These are phyloP conservation scores for Fusarium sp. DNA, from an alignment of 2,329 filamentous ascomycete species.

Conservation along the genomic window DNA sequence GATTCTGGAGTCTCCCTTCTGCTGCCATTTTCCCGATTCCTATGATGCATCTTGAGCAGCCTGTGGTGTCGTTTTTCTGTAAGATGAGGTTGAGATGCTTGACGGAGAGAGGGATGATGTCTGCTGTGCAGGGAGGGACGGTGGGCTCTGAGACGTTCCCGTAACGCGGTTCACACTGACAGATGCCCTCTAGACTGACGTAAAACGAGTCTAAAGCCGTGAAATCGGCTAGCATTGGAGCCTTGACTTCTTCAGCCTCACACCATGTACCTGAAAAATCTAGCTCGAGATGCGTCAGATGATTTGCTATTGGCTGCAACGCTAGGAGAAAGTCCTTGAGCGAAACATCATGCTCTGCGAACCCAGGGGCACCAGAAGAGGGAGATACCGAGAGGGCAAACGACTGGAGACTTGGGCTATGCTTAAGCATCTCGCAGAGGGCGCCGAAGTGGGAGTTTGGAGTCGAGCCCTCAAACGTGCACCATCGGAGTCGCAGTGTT, in stretches of 20 bases:
- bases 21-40: not conserved
- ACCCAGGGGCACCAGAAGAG: not conserved
- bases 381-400: not conserved
- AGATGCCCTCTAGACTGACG: not conserved
- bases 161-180: not conserved
- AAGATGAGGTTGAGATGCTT: not conserved
- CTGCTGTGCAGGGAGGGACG: not conserved
- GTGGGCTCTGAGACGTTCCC: not conserved
- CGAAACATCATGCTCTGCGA: not conserved
- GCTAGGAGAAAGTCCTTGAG: not conserved
- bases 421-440: not conserved
- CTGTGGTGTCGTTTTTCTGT: not conserved
- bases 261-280: not conserved
- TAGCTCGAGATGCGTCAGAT: not conserved
- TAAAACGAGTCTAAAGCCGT: not conserved
- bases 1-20: not conserved
- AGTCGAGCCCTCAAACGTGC: not conserved
- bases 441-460: not conserved
- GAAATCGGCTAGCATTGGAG: not conserved
- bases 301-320: not conserved
- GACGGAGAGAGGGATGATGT: not conserved
- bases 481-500: not conserved
- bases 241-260: not conserved
- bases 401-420: not conserved
- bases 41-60: not conserved